These are phyloP conservation scores for Nitzschia inconspicua DNA, from an alignment of 108 stramenopile genomes.

Conservation along the genomic window DNA sequence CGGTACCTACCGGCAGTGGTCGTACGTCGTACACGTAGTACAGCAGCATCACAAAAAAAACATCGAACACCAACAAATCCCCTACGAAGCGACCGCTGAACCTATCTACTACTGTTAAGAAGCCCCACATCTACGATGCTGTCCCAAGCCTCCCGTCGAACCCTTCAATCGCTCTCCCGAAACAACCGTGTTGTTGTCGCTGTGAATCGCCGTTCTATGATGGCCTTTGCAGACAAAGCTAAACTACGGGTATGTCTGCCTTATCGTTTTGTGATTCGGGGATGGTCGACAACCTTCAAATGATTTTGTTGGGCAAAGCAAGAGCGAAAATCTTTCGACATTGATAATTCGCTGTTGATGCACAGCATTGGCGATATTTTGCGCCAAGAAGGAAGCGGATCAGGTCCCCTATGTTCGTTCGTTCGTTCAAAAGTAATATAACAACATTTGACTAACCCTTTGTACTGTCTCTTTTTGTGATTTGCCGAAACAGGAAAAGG, in stretches of 20 bases:
- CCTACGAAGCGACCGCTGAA: too few relatives aligned
- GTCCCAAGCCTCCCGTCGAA: not conserved
- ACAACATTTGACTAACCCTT: not conserved
- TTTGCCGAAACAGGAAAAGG: constrained; percentile 46
- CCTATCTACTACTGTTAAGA: too few relatives aligned
- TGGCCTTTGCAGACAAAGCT: constrained; percentile 10
- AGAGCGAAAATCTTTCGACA: not conserved
- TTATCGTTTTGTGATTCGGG: too few relatives aligned
- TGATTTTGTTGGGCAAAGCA: not conserved
- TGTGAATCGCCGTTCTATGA: constrained; percentile 7
- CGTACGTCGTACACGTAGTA: too few relatives aligned
- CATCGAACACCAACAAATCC: too few relatives aligned
- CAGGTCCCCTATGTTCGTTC: not conserved
- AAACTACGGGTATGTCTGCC: constrained; percentile 19
- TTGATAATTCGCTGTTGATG: too few relatives aligned
- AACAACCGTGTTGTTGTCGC: not conserved
- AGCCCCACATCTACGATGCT: too few relatives aligned
- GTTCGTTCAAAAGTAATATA: not conserved
- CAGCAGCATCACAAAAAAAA: too few relatives aligned
- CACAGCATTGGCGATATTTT: not conserved
- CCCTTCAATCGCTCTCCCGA: not conserved
- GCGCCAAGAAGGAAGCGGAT: not conserved
- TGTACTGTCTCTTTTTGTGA: not conserved
- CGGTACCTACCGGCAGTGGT: too few relatives aligned
- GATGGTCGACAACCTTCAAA: too few relatives aligned